These are phyloP conservation scores for Evansstolkia leycettana DNA, from an alignment of 495 filamentous ascomycete species.

Conservation along the genomic window DNA sequence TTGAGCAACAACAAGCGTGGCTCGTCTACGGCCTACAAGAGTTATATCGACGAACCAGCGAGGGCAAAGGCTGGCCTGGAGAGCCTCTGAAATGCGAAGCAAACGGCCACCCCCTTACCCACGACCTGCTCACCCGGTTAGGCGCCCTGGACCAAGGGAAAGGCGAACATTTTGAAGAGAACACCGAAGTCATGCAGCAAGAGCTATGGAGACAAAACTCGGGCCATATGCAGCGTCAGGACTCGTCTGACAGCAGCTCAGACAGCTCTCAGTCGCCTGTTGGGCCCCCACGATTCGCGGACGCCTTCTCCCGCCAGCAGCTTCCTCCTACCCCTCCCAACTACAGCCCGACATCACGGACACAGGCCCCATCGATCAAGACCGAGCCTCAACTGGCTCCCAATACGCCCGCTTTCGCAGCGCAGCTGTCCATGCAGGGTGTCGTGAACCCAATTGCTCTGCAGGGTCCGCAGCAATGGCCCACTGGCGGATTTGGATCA, in stretches of 20 bases:
- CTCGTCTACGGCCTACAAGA: slow-evolving; percentile 50
- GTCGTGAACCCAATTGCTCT: slow-evolving; percentile 30
- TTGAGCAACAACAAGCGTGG: slow-evolving; percentile 57
- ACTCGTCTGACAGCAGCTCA: slow-evolving; percentile 39
- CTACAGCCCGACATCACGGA: slow-evolving; percentile 20
- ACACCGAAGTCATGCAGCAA: slow-evolving; percentile 40
- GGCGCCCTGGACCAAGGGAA: slow-evolving; percentile 40
- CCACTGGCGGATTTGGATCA: slow-evolving; percentile 13
- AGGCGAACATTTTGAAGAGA: slow-evolving; percentile 47
- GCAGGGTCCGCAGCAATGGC: slow-evolving; percentile 22
- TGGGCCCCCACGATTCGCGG: slow-evolving; percentile 22
- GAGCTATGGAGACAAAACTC: slow-evolving; percentile 38
- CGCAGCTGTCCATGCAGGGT: slow-evolving; percentile 19
- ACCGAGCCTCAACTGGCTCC: slow-evolving; percentile 15
- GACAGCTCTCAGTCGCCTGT: slow-evolving; percentile 38
- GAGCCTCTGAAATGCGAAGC: slow-evolving; percentile 35
- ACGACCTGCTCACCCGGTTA: slow-evolving; percentile 50
- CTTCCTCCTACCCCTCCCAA: slow-evolving; percentile 26
- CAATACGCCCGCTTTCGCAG: slow-evolving; percentile 1
- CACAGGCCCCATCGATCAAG: slow-evolving; percentile 17
- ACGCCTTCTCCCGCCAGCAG: slow-evolving; percentile 19
- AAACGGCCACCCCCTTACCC: slow-evolving; percentile 50
- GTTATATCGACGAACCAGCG: slow-evolving; percentile 40
- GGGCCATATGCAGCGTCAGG: slow-evolving; percentile 36
- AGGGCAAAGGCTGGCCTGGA: slow-evolving; percentile 43